Base-by-base conservation (phyloP, 352 stramenopile genomes). In the Phytopythium kandeliae region DNA sequence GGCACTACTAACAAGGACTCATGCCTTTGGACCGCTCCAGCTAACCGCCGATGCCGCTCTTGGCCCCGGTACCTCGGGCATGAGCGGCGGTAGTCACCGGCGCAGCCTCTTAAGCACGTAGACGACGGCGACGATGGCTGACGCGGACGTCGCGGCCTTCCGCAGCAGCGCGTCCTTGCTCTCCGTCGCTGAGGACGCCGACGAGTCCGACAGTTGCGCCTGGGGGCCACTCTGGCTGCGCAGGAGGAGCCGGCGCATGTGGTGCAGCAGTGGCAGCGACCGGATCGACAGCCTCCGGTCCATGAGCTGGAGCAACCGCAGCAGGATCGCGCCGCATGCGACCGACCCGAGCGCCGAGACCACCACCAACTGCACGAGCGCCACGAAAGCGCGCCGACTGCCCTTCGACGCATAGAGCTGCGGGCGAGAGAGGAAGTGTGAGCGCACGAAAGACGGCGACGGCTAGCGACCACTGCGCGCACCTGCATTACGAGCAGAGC, bases 401-500 rank as follows among this genome's bases (percentile, higher is more conserved):
- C 65, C 51, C 36, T 65, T 72, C 24, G 79, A 93, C 36, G 74
- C 64, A 57, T 89, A 89, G 21, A 92, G 44, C 69, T 92, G 40
- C 3, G 22, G 4, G 28, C 28, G 9, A 4, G 28, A 31, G 28
- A n/a, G n/a, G n/a, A n/a, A n/a, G n/a, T n/a, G n/a, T n/a, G n/a
- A n/a, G n/a, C n/a, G n/a, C n/a, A n/a, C n/a, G n/a, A n/a, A n/a
- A n/a, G n/a, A n/a, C n/a, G n/a, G n/a, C n/a, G n/a, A n/a, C n/a
- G n/a, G n/a, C n/a, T n/a, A n/a, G n/a, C n/a, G n/a, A n/a, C n/a
- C n/a, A n/a, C n/a, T n/a, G n/a, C n/a, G n/a, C 40, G n/a, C 26
- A 83, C 66, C 69, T 85, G 82, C 19, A 90, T 68, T 15, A 83
- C 75, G 33, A 92, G 63, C 24, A 92, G 54, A 15, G 70, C 81